phyloP scores from a whole-genome alignment of 371 early-diverging fungal species.

The Mortierella sp. region DNA sequence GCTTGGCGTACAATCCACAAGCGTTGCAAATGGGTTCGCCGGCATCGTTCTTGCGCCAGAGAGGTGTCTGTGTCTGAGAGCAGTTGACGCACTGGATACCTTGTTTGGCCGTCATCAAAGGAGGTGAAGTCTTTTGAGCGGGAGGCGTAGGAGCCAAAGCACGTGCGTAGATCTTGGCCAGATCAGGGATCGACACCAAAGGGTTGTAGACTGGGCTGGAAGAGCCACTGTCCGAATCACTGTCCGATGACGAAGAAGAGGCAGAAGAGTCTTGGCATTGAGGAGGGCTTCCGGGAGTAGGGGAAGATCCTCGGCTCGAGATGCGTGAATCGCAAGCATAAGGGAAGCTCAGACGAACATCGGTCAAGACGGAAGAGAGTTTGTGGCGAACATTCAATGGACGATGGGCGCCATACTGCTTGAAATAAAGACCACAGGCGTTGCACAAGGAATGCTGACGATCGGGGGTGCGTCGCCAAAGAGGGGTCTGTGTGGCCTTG shows the following conservation, averaged over 20 bases:
- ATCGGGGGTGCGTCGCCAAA: conserved; percentile 89
- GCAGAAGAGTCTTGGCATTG: neutral
- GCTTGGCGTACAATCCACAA: conserved; percentile 84
- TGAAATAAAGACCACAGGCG: conserved; percentile 87
- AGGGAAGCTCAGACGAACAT: conserved; percentile 38
- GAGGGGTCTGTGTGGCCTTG: conserved; percentile 81
- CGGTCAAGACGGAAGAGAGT: conserved; percentile 44
- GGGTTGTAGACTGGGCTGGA: neutral
- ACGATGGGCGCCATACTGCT: conserved; percentile 78
- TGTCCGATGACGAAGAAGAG: conserved; percentile 9
- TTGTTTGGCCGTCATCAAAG: conserved; percentile 50
- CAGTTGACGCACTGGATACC: conserved; percentile 78
- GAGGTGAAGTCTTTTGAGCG: conserved; percentile 21
- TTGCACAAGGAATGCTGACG: conserved; percentile 82
- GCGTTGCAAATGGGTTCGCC: conserved; percentile 88
- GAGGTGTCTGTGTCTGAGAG: conserved; percentile 81
- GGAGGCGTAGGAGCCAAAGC: conserved; percentile 25
- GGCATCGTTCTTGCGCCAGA: conserved; percentile 84
- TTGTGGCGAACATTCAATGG: conserved; percentile 72
- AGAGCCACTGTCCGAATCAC: conserved; percentile 18
- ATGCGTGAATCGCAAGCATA: conserved; percentile 29
- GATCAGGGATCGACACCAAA: conserved; percentile 12
- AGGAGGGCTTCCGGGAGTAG: conserved; percentile 7
- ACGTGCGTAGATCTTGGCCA: conserved; percentile 34
- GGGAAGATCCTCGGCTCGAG: conserved; percentile 23